Conservation (phyloP, 208 protist species). For the Leishmania arabica region DNA sequence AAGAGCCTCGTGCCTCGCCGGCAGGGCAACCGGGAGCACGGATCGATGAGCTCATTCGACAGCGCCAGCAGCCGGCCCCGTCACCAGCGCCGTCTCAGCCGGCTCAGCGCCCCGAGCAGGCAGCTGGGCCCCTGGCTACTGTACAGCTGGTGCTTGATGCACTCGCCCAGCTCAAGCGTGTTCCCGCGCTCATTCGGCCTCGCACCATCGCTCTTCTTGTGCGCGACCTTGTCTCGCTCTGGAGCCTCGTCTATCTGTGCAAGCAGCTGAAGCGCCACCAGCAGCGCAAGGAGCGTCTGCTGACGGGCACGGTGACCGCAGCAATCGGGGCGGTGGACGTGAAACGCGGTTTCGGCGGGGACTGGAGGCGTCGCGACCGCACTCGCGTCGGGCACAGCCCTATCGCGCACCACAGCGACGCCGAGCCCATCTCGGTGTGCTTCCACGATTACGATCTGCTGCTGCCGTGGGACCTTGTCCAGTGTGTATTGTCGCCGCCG, state of each 20-base stretch:
- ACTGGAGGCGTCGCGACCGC: neutral
- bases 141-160: conserved; percentile 18
- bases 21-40: conserved; percentile 9
- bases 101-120: neutral
- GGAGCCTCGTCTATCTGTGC: conserved; percentile 30
- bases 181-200: conserved; percentile 19
- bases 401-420: neutral
- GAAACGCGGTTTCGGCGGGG: neutral
- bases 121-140: conserved; percentile 23
- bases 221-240: conserved; percentile 17
- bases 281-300: conserved; percentile 21
- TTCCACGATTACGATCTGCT: conserved; percentile 53
- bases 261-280: conserved; percentile 21
- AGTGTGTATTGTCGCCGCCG: neutral
- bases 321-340: neutral
- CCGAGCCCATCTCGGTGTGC: conserved; percentile 21
- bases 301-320: conserved; percentile 3
- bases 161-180: conserved; percentile 16
- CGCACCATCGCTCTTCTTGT: conserved; percentile 24
- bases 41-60: conserved; percentile 23
- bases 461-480: conserved; percentile 24
- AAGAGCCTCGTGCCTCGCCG: neutral
- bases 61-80: neutral
- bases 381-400: neutral
- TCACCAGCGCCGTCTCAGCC: neutral